Percentiles rank a stretch among this genome's conserved stretches.
phyloP scores from a whole-genome alignment of 139 green algal species.

The Nannochloris sp. region DNA sequence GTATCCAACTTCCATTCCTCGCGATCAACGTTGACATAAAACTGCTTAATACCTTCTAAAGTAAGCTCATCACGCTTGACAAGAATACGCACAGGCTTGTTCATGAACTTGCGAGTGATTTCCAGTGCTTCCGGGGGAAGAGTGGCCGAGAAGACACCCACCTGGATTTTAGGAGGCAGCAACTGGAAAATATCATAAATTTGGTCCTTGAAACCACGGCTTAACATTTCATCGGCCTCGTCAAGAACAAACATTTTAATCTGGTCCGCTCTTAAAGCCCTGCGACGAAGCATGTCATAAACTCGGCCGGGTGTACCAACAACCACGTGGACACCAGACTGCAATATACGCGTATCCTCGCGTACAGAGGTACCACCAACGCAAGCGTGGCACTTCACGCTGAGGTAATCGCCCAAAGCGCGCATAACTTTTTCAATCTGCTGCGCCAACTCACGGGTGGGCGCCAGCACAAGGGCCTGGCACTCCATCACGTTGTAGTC shows the following conservation, averaged over 20 bases:
- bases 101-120: constrained; percentile 99
- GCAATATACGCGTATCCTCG: constrained; percentile 94
- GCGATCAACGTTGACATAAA: constrained; percentile 80
- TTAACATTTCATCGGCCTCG: constrained; percentile 99
- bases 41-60: constrained; percentile 99
- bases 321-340: constrained; percentile 81
- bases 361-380: constrained; percentile 95
- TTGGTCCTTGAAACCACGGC: constrained; percentile 99
- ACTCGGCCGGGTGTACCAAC: constrained; percentile 97
- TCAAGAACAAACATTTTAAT: constrained; percentile 98
- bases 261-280: constrained; percentile 77
- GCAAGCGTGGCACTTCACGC: constrained; percentile 99
- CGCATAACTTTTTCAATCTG: constrained; percentile 99
- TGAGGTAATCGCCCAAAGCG: constrained; percentile 95
- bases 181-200: constrained; percentile 99
- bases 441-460: constrained; percentile 98
- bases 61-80: constrained; percentile 99
- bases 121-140: constrained; percentile 97
- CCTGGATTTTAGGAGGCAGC: constrained; percentile 97
- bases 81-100: constrained; percentile 99
- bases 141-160: constrained; percentile 98
- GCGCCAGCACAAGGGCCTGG: constrained; percentile 96
- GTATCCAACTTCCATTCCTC: constrained; percentile 99
- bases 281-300: constrained; percentile 97
- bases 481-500: constrained; percentile 92